Evolutionary conservation across 768 basidiomycete species (phyloP).

Genomic region (Leccinum aurantiacum): DNA sequence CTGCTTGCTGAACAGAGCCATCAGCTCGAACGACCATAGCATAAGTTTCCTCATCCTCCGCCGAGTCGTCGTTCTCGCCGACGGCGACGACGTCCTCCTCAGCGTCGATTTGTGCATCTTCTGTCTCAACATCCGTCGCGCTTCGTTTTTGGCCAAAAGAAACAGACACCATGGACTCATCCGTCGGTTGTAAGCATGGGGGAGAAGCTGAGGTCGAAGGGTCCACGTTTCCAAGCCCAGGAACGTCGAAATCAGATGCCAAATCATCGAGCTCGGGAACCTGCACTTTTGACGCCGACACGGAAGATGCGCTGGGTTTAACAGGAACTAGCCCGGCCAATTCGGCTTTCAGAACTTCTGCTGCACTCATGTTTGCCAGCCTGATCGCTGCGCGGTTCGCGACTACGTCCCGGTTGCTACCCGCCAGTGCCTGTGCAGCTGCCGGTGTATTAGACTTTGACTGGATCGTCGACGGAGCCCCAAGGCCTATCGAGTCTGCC

Average conservation of each 20-base stretch:
- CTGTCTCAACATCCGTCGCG: constrained; percentile 42
- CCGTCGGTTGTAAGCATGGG: constrained; percentile 13
- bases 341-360: constrained; percentile 91
- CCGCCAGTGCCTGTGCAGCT: constrained; percentile 73
- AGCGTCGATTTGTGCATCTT: constrained; percentile 35
- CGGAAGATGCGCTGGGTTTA: constrained; percentile 35
- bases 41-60: constrained; percentile 49
- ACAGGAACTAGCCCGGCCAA: constrained; percentile 55
- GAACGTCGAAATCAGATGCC: constrained; percentile 35
- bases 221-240: constrained; percentile 33
- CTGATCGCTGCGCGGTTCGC: constrained; percentile 88
- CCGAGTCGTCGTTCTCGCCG: constrained; percentile 43
- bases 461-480: constrained; percentile 58
- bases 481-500: constrained; percentile 76
- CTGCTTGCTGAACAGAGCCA: constrained; percentile 92
- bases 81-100: constrained; percentile 26
- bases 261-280: constrained; percentile 26
- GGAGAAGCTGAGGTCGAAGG: constrained; percentile 19
- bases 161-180: constrained; percentile 19
- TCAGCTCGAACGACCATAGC: constrained; percentile 82
- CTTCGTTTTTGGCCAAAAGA: constrained; percentile 46
- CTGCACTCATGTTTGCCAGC: constrained; percentile 96
- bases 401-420: constrained; percentile 88
- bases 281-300: constrained; percentile 36
- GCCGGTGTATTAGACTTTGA: constrained; percentile 56